A percentile compares a stretch with the other conserved stretches of the same genome.
Evolutionary conservation across 495 filamentous ascomycete genomes (phyloP).

Genomic region (Neurospora sp.): DNA sequence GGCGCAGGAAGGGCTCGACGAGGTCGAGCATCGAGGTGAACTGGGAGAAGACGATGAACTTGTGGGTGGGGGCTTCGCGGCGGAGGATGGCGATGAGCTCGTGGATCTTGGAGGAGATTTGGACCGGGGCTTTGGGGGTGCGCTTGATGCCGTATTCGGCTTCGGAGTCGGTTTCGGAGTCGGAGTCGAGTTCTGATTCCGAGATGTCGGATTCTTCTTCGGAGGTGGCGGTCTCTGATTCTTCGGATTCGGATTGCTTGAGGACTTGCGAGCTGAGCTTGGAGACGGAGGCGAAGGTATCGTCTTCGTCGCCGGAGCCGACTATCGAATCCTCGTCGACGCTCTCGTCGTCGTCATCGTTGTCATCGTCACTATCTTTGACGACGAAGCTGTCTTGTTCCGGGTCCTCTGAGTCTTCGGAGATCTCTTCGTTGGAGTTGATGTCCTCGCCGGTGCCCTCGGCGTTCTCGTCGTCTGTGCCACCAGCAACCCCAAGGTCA

Average conservation of each 20-base stretch:
- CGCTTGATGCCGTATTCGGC: slow-evolving; percentile 18
- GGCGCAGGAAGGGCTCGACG: slow-evolving; percentile 78
- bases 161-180: slow-evolving; percentile 25
- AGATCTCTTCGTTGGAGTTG: slow-evolving; percentile 20
- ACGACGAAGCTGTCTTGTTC: slow-evolving; percentile 39
- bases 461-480: slow-evolving; percentile 72
- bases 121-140: slow-evolving; percentile 25
- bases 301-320: slow-evolving; percentile 5
- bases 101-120: slow-evolving; percentile 83
- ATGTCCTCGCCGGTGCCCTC: slow-evolving; percentile 79
- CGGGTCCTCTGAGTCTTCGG: slow-evolving; percentile 49
- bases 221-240: slow-evolving; percentile 12
- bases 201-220: slow-evolving; percentile 17
- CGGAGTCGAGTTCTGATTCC: slow-evolving; percentile 26
- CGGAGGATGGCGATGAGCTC: slow-evolving; percentile 72
- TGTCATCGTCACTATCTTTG: slow-evolving; percentile 23
- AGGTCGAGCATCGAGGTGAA: slow-evolving; percentile 96
- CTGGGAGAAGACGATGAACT: slow-evolving; percentile 96
- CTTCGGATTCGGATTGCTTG: slow-evolving; percentile 11
- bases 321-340: slow-evolving; percentile 25
- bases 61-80: slow-evolving; percentile 66
- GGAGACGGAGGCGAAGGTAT: slow-evolving; percentile 31
- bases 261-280: slow-evolving; percentile 25
- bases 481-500: slow-evolving; percentile 66
- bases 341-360: slow-evolving; percentile 33